Evolutionary conservation across 257 asterid genomes (phyloP).

Genomic region (Solanum paucissectum): DNA sequence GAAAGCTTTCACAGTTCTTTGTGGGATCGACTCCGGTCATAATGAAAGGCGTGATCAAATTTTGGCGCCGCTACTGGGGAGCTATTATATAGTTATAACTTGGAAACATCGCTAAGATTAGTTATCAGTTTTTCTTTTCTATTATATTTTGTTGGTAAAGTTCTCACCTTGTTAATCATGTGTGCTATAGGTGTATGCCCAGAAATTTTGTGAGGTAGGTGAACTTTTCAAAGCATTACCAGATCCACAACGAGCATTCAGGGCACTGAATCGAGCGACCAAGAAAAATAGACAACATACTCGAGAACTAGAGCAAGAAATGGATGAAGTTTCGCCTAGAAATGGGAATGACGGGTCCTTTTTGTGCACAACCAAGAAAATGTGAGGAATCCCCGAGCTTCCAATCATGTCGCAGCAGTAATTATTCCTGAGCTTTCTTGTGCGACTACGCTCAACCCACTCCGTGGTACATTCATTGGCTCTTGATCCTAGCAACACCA

Average conservation of each 20-base stretch:
- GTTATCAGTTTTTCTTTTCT: not conserved
- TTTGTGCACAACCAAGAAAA: too few relatives aligned
- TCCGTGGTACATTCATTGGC: not conserved
- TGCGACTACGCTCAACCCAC: not conserved
- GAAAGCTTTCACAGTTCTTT: not conserved
- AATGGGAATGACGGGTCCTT: too few relatives aligned
- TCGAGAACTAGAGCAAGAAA: too few relatives aligned
- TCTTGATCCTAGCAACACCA: not conserved
- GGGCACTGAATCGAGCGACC: too few relatives aligned
- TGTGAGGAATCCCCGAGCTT: too few relatives aligned
- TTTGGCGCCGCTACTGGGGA: not conserved
- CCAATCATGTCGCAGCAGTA: too few relatives aligned
- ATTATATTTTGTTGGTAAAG: not conserved
- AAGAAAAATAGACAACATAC: too few relatives aligned
- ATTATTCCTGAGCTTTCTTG: accelerated
- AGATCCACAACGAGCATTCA: too few relatives aligned
- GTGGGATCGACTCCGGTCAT: not conserved
- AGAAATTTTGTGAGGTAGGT: not conserved
- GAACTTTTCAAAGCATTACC: too few relatives aligned
- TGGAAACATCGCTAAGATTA: not conserved
- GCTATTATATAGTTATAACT: too few relatives aligned
- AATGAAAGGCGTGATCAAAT: not conserved
- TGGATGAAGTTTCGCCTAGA: too few relatives aligned
- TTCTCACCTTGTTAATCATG: not conserved
- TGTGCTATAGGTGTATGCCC: not conserved